Evolutionary conservation across 108 stramenopile genomes (phyloP), one percentile per base, ranked within the genome.

Genomic region (Cylindrotheca closterium): DNA sequence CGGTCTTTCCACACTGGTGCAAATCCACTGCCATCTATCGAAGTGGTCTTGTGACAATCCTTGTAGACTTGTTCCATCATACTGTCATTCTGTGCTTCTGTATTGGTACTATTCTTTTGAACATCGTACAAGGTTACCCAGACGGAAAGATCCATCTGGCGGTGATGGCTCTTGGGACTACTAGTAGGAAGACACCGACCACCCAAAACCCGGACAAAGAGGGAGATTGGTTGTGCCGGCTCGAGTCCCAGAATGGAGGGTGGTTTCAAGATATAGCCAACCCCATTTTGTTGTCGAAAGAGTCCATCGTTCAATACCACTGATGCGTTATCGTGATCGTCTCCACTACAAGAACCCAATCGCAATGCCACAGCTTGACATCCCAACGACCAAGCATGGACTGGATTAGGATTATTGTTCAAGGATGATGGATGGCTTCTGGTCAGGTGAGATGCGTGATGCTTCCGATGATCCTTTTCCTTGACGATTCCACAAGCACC

Each of bases 181-280:
- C n/a, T n/a, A n/a, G n/a, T n/a, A n/a, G 94, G 94, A 42, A 93
- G 60, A 64, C 85, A 88, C 45, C 80, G 68, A 5, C 83, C 92
- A 47, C 75, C 63, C 50, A 93, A 47, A 18, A 93, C 73, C 23
- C 68, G 77, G 8, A 93, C 65, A 23, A 26, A 71, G 8, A 93
- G 12, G 10, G 45, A 60, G 10, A 10, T n/a, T 29, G 54, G 54
- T 23, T 28, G 12, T 23, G 53, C 7, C 4, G 4, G 5, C 8
- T 34, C 17, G 2, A 7, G 23, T 54, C 30, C 47, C 80, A 80
- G 45, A 15, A 81, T 28, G 56, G 58, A 72, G 2, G 31, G 30
- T 30, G 96, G 92, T 70, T 98, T 98, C 7, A 77, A 68, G 3
- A 99, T 69, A 67, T 99, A 99, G 2, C 99, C 99, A 51, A 88